These are phyloP conservation scores for Microcyclospora pomicola DNA, from an alignment of 2,329 filamentous ascomycete species.

Conservation along the genomic window DNA sequence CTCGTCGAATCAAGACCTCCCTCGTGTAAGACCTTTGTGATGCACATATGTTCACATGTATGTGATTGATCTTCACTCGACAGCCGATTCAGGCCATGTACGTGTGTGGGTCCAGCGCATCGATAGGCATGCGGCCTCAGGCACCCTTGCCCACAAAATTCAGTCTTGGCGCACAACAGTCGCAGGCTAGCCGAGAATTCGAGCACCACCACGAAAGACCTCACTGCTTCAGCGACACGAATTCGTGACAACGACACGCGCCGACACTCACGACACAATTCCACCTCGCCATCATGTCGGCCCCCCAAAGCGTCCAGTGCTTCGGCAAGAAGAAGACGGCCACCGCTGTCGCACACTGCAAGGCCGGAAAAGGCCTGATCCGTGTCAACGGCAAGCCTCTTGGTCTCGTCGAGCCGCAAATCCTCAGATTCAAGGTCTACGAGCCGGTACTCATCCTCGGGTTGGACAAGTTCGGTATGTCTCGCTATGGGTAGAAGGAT, in stretches of 20 bases:
- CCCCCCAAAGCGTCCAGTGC: constrained; percentile 59
- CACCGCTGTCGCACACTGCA: constrained; percentile 80
- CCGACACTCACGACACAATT: constrained; percentile 4
- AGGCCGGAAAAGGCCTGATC: constrained; percentile 82
- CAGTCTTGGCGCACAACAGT: not conserved
- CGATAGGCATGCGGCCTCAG: too few species aligned
- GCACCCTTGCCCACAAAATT: constrained; percentile 1
- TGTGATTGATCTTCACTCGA: too few species aligned
- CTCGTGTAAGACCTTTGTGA: too few species aligned
- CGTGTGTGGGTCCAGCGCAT: too few species aligned
- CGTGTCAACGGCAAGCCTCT: constrained; percentile 98
- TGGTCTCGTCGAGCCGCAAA: constrained; percentile 83
- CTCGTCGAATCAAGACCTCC: too few species aligned
- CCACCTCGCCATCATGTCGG: constrained; percentile 45
- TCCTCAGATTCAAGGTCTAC: constrained; percentile 99
- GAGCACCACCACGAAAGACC: not conserved
- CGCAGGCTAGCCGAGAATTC: too few species aligned
- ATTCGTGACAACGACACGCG: constrained; percentile 1
- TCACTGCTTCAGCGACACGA: constrained; percentile 5
- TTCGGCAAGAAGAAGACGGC: constrained; percentile 76
- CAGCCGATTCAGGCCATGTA: too few species aligned
- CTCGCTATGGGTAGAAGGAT: constrained; percentile 1
- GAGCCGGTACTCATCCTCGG: constrained; percentile 95
- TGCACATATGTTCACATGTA: too few species aligned
- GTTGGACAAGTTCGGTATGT: constrained; percentile 77